Evolutionary conservation across 1,139 yeast genomes (phyloP), one percentile per base, ranked within the genome.

Genomic region (Candida freyschussii): DNA sequence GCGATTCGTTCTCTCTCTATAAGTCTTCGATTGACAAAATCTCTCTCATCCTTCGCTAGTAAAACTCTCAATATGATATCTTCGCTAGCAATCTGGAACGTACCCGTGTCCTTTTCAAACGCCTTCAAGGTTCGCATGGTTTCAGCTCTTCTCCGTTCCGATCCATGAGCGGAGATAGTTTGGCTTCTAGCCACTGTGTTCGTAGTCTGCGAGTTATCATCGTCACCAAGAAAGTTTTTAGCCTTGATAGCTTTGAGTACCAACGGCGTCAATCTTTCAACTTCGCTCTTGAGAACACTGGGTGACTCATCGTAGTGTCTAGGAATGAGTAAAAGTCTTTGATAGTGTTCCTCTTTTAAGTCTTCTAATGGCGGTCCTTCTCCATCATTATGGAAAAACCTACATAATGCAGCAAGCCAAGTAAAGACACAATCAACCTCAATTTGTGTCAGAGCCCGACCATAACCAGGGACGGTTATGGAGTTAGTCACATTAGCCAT

Each of bases 371-470:
- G 72, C 0, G 93, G 93, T 0, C 95, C 95, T 31, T 80, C 81
- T 1, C 95, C 95, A 36, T 73, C 78, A 50, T 83, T 80, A 52
- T 85, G 78, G 59, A 86, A 85, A 53, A 84, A 85, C 40, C 78
- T 86, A 34, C 80, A 74, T 22, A 84, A 59, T 9, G 79, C 67
- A 34, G 75, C 67, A 15, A 83, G 56, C 95, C 95, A 86, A 1
- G 74, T 67, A 43, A 81, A 77, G 1, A 83, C 75, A 1, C 81
- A 73, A 37, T 80, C 87, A 26, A 82, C 63, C 52, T 86, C 95
- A 26, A 60, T 63, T 22, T 63, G 61, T 1, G 82, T 69, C 34
- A 84, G 58, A 15, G 75, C 75, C 28, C 71, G 68, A 2, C 77
- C 79, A 45, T 62, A 70, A 0, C 76, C 77, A 21, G 65, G 59